Evolutionary conservation across 1,284 basidiomycete species (phyloP), one percentile per base, ranked within the genome.

Genomic region (Inonotus obliquus): DNA sequence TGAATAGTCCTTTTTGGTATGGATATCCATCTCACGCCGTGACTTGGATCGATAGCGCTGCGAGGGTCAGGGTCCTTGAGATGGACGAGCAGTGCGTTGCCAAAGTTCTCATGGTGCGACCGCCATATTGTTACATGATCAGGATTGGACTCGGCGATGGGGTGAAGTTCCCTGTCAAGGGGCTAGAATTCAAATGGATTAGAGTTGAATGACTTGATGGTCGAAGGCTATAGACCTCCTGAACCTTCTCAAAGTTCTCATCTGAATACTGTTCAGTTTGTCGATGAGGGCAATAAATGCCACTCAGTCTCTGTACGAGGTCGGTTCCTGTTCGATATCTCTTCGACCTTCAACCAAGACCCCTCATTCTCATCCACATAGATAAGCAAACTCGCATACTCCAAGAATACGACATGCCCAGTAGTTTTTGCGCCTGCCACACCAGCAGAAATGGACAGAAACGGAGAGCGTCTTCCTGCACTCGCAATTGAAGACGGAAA

Each of bases 221-320:
- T 41, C 17, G 7, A 19, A 21, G 25, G 7, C 10, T 19, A 21
- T 66, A 41, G 53, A 69, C 68, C 48, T 61, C 45, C 14, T 57
- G 51, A 23, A 69, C 60, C 29, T 65, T 63, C 13, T 60, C 35
- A 4, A n/a, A n/a, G n/a, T n/a, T n/a, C n/a, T n/a, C n/a, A n/a
- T 57, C 14, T 0, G 67, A 57, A 21, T 63, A 51, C 47, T 65
- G 57, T 13, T 68, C 63, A n/a, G 67, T 41, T 62, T 72, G 71
- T 4, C 71, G 55, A 47, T 68, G 68, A 3, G 71, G 71, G n/a
- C 14, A 69, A 44, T 49, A 67, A 64, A 59, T 71, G 70, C 66
- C 67, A 70, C 1, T 65, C 63, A 1, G 57, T 63, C 38, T 17
- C 54, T 2, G 70, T 68, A 27, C 70, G 39, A 9, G 19, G 21